Percentiles rank a stretch among this genome's conserved stretches.
Conservation (phyloP, 106 monocot species). For the Dendrobium nobile region DNA sequence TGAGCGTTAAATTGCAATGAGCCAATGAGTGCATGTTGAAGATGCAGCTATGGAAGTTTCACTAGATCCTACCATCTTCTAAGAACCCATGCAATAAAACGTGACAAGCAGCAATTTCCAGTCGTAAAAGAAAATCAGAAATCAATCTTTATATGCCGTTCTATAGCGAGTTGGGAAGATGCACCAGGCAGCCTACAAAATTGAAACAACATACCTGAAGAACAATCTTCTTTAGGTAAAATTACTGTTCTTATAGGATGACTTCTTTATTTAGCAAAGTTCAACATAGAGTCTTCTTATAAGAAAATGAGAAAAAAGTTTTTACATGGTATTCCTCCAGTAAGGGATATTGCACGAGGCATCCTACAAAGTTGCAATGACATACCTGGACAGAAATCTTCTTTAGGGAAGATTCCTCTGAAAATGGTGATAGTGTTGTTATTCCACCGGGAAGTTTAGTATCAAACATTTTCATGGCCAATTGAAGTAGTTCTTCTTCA, state of each 20-base stretch:
- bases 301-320: not conserved
- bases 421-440: slow-evolving; percentile 66
- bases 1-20: not conserved
- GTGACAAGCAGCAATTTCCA: not conserved
- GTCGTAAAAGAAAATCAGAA: not conserved
- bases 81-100: not conserved
- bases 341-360: not conserved
- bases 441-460: slow-evolving; percentile 70
- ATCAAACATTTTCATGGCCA: slow-evolving; percentile 75
- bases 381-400: slow-evolving; percentile 63
- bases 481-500: slow-evolving; percentile 35
- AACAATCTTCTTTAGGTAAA: slow-evolving; percentile 47
- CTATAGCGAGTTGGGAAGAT: not conserved
- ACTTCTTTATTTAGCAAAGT: too few relatives aligned
- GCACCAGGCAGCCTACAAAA: not conserved
- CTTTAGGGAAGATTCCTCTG: slow-evolving; percentile 60
- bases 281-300: not conserved
- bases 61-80: not conserved
- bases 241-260: slow-evolving; percentile 14
- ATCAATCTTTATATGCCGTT: not conserved
- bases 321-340: not conserved
- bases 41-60: not conserved
- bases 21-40: not conserved
- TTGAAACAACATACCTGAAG: slow-evolving; percentile 37
- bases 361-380: not conserved